A percentile compares a stretch with the other conserved stretches of the same genome.
phyloP scores from a whole-genome alignment of 202 grass and related monocot genomes.

The Setaria viridis region DNA sequence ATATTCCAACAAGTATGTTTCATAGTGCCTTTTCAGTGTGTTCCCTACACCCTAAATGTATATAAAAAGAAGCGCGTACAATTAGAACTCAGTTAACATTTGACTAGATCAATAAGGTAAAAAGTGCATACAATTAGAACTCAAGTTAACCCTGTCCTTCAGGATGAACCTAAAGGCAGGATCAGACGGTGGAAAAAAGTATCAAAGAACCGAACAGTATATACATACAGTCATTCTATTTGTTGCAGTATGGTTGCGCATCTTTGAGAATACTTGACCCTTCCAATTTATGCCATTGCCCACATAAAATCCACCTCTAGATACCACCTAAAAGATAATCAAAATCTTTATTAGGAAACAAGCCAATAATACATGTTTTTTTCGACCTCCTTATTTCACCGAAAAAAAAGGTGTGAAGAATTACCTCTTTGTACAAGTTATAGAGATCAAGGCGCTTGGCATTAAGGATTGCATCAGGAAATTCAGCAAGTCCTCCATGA shows the following conservation, averaged over 20 bases:
- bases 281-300: conserved; percentile 99
- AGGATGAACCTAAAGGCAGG: neutral
- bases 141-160: neutral
- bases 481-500: conserved; percentile 91
- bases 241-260: conserved; percentile 91
- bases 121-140: conserved; percentile 21
- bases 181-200: neutral
- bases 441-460: conserved; percentile 96
- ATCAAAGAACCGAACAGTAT: conserved; percentile 4
- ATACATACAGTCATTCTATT: conserved; percentile 94
- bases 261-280: conserved; percentile 98
- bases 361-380: neutral
- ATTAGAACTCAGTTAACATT: conserved; percentile 34
- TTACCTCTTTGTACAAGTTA: conserved; percentile 99
- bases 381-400: neutral
- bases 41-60: conserved; percentile 90
- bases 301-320: conserved; percentile 97
- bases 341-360: conserved; percentile 34
- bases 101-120: neutral
- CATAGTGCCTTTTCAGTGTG: conserved; percentile 95
- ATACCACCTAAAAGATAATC: conserved; percentile 72
- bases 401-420: conserved; percentile 36
- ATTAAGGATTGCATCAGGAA: conserved; percentile 96
- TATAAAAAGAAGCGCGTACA: conserved; percentile 1
- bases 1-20: conserved; percentile 97